Percentiles rank a stretch among this genome's conserved stretches.
Evolutionary conservation across 805 yeast genomes (phyloP).

Genomic region (Wickerhamiella siamensis): DNA sequence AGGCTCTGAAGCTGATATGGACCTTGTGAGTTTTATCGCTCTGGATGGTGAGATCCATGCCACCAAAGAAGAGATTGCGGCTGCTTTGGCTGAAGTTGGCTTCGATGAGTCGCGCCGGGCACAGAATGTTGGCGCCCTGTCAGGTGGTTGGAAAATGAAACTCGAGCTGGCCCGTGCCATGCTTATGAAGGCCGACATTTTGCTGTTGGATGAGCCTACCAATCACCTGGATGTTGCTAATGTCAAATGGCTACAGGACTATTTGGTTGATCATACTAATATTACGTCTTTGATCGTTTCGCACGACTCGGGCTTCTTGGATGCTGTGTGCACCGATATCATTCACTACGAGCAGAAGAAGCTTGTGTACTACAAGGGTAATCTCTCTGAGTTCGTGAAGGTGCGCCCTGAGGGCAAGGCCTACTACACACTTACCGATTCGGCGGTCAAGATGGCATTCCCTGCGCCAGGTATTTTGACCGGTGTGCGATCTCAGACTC

Average conservation of each 20-base stretch:
- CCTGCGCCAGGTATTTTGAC: slow-evolving; percentile 99
- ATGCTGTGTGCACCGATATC: slow-evolving; percentile 92
- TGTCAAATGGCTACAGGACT: slow-evolving; percentile 99
- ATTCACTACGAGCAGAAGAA: slow-evolving; percentile 99
- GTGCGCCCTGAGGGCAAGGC: slow-evolving; percentile 98
- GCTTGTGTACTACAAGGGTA: slow-evolving; percentile 99
- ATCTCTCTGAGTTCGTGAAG: slow-evolving; percentile 96
- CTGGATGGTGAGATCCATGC: slow-evolving; percentile 67
- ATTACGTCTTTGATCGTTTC: slow-evolving; percentile 97
- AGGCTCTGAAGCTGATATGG: slow-evolving; percentile 92
- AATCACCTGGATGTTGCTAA: slow-evolving; percentile 99
- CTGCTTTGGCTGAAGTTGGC: slow-evolving; percentile 75
- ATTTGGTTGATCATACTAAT: slow-evolving; percentile 92
- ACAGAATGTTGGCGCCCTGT: slow-evolving; percentile 93
- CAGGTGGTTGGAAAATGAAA: slow-evolving; percentile 99
- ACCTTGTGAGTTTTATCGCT: slow-evolving; percentile 79
- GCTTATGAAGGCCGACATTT: slow-evolving; percentile 92
- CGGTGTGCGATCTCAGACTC: slow-evolving; percentile 99
- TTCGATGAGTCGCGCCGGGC: slow-evolving; percentile 82
- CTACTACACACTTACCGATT: slow-evolving; percentile 97
- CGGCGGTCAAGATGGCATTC: slow-evolving; percentile 92
- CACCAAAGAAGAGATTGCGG: slow-evolving; percentile 54
- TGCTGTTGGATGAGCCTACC: slow-evolving; percentile 98
- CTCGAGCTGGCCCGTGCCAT: slow-evolving; percentile 99
- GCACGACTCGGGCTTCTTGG: slow-evolving; percentile 99